Evolutionary conservation across 164 flowering plant genomes (phyloP), one percentile per base, ranked within the genome.

Genomic region (Magnolia officinalis): DNA sequence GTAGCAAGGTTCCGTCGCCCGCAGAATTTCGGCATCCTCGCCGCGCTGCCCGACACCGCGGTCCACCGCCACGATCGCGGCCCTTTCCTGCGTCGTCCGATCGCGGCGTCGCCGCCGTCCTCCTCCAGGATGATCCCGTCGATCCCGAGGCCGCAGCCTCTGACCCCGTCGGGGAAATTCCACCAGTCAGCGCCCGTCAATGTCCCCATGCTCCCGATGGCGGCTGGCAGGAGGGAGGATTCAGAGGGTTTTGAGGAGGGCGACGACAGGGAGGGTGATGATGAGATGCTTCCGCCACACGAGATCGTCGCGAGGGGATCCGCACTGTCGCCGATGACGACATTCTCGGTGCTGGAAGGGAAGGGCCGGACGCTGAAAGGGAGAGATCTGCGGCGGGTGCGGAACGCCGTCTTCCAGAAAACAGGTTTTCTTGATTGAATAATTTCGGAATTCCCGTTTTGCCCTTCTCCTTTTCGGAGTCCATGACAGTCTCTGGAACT

Each of bases 321-420:
- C 16, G 74, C 70, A 9, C 51, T 75, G 68, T 78, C 88, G 65
- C 86, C 87, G 65, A 83, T 29, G 72, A 84, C 90, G 14, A 85
- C 96, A 1, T 91, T 85, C 76, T 93, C 97, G 26, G 91, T 93
- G 75, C 86, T 91, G 14, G 97, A 93, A 86, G 97, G 97, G 24
- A 91, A 77, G 11, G 98, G 98, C 20, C 86, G 98, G 83, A 93
- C 98, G 1, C 78, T 93, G 74, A 93, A 93, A 75, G 98, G 98
- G 72, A 86, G 98, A 72, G 98, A 93, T 90, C 85, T 91, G 24
- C 82, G 92, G 4, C 90, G 82, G 81, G 96, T 91, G 31, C 83
- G 98, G 24, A 90, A 93, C 66, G 94, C 93, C 16, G 86, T 91
- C 67, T 90, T 84, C 86, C 87, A 87, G 37, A 69, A 80, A 77